Evolutionary conservation across 164 flowering plant species (phyloP).

Genomic region (Piper longum): DNA sequence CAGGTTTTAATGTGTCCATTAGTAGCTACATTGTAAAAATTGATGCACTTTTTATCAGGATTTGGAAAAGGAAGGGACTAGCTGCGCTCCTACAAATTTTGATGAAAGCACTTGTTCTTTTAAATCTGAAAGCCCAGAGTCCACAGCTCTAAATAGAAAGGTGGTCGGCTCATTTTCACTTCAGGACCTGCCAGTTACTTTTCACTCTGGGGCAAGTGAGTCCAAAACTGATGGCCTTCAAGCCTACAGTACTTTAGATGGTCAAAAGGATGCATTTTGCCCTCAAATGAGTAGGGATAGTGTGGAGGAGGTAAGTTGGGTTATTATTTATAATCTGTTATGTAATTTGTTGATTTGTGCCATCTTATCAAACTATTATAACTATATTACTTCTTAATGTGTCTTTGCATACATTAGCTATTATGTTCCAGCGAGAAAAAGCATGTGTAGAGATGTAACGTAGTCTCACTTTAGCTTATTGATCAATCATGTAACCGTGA

Average conservation of each 20-base stretch:
- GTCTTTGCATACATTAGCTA: background rate
- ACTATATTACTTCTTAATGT: background rate
- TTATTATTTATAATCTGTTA: too few relatives aligned
- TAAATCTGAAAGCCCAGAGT: slow-evolving; percentile 29
- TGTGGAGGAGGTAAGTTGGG: background rate
- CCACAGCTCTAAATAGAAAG: slow-evolving; percentile 13
- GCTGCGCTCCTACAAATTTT: slow-evolving; percentile 20
- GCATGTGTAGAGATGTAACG: too few relatives aligned
- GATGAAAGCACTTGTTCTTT: slow-evolving; percentile 61
- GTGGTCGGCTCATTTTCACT: slow-evolving; percentile 17
- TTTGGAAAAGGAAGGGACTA: slow-evolving; percentile 1
- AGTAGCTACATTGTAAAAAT: too few relatives aligned
- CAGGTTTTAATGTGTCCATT: too few relatives aligned
- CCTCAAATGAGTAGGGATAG: background rate
- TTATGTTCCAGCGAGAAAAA: background rate
- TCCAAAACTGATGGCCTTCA: slow-evolving; percentile 18
- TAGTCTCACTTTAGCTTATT: background rate
- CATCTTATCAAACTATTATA: background rate
- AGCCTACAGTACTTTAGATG: slow-evolving; percentile 10
- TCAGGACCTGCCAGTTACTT: slow-evolving; percentile 16
- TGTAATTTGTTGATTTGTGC: background rate
- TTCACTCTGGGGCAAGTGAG: slow-evolving; percentile 19
- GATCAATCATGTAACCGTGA: background rate
- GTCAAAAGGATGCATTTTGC: slow-evolving; percentile 8
- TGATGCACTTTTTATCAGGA: background rate